Evolutionary conservation across 1,284 basidiomycete species (phyloP), one percentile per base, ranked within the genome.

Genomic region (Rhodotorula sp.): DNA sequence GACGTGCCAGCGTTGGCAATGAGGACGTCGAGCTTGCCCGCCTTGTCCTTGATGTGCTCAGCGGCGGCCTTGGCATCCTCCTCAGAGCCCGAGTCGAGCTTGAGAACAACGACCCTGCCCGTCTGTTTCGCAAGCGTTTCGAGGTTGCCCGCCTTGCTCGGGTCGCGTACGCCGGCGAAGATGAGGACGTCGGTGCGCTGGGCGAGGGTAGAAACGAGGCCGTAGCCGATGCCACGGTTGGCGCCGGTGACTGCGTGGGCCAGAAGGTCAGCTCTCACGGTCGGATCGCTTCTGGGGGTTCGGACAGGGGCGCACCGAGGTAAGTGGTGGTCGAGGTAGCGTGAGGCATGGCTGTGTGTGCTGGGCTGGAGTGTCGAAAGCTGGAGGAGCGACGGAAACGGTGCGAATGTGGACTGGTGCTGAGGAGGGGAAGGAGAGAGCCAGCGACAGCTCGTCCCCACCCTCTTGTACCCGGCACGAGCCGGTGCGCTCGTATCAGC

Each of bases 161-260:
- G 72, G 37, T 75, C 62, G 13, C 79, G 73, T 5, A 69, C 75
- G 13, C 75, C 75, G 19, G 78, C 78, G 53, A 76, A 79, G 66
- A 78, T 60, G 44, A 77, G 44, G 32, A 61, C 64, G 50, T 72
- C 48, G 39, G 51, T 34, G 3, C 67, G 65, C 34, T 54, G 29
- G n/a, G 72, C 50, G 37, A 78, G 71, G 3, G 58, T 22, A 1
- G 64, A 32, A 53, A 79, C 77, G 62, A 79, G 69, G 1, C 56
- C 66, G n/a, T 76, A 58, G 32, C 78, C 79, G 34, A 67, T 55
- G 17, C 63, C 68, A 13, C 63, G 68, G 32, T 61, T 61, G 21
- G 67, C 67, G 37, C 67, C 67, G 19, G 62, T 48, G 32, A 69
- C 61, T 64, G n/a, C 9, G 34, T 25, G 32, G 37, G 57, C 3